Percentiles rank a stretch among this genome's conserved stretches.
Evolutionary conservation across 2,329 filamentous ascomycete species (phyloP).

Genomic region (Trichophyton equinum): DNA sequence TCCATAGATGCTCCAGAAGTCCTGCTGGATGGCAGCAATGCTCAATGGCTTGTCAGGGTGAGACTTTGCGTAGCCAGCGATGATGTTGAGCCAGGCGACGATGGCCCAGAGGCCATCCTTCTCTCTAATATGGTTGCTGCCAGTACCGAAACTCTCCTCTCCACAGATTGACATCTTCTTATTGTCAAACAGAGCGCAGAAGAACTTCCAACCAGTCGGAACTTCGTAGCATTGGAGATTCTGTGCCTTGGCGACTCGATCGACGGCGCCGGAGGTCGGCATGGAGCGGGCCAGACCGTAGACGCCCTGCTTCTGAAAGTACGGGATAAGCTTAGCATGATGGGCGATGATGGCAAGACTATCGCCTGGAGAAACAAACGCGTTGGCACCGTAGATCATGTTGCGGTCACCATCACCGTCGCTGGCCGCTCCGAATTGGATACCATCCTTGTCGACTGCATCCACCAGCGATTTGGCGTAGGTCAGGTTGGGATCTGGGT

Average conservation of each 20-base stretch:
- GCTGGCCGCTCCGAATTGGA: constrained; percentile 92
- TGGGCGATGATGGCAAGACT: constrained; percentile 96
- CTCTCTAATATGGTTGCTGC: constrained; percentile 96
- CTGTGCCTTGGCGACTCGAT: constrained; percentile 91
- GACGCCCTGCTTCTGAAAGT: constrained; percentile 95
- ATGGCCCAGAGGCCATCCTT: constrained; percentile 98
- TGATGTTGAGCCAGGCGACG: constrained; percentile 96
- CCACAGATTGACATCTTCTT: constrained; percentile 97
- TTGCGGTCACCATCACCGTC: constrained; percentile 97
- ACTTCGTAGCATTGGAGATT: constrained; percentile 89
- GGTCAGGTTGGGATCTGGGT: constrained; percentile 94
- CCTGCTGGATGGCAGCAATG: constrained; percentile 90
- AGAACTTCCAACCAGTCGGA: constrained; percentile 98
- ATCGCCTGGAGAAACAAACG: constrained; percentile 94
- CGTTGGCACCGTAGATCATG: constrained; percentile 98
- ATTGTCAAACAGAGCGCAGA: constrained; percentile 88
- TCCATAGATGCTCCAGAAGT: constrained; percentile 94
- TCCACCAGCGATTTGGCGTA: constrained; percentile 93
- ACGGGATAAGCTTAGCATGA: constrained; percentile 89
- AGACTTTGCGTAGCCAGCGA: constrained; percentile 79
- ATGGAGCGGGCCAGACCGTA: constrained; percentile 92
- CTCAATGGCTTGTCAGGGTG: constrained; percentile 69
- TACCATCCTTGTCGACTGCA: constrained; percentile 75
- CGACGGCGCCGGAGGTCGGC: constrained; percentile 91
- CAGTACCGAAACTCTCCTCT: constrained; percentile 95